Percentiles rank a stretch among this genome's conserved stretches.
These are phyloP conservation scores for Draba incana DNA, from an alignment of 345 rosid species.

Conservation along the genomic window DNA sequence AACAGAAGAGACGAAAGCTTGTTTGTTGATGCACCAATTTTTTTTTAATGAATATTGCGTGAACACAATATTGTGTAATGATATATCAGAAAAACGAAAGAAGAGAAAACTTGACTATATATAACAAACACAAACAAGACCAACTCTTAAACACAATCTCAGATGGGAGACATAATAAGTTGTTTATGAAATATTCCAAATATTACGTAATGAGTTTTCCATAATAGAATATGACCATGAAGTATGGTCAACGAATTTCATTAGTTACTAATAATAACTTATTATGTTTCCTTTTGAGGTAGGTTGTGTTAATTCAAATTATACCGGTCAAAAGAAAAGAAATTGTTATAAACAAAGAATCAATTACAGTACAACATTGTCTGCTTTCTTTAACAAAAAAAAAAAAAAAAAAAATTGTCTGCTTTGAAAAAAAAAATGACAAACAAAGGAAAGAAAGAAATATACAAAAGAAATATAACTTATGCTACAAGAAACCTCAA, in stretches of 20 bases:
- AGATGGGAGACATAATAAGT: no score
- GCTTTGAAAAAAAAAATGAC: neutral
- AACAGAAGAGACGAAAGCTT: neutral
- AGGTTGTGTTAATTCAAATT: neutral
- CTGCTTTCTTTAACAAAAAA: neutral
- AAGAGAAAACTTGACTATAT: no score
- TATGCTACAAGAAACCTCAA: constrained; percentile 22
- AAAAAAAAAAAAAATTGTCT: constrained; percentile 1
- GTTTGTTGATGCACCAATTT: neutral
- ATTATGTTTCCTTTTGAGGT: constrained; percentile 1
- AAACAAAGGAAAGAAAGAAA: constrained; percentile 3
- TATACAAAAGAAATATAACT: constrained; percentile 12
- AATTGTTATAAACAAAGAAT: neutral
- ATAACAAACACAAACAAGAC: no score
- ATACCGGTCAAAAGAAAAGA: neutral
- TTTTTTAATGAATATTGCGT: no score
- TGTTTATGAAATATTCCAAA: neutral
- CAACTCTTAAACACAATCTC: no score
- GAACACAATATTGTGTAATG: no score
- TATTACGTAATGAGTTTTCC: neutral
- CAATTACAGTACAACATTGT: constrained; percentile 6
- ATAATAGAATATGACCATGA: neutral
- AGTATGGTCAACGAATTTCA: constrained; percentile 3
- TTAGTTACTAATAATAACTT: neutral
- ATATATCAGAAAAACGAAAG: no score